Evolutionary conservation across 768 basidiomycete genomes (phyloP).

Genomic region (Lanmaoa rubissima): DNA sequence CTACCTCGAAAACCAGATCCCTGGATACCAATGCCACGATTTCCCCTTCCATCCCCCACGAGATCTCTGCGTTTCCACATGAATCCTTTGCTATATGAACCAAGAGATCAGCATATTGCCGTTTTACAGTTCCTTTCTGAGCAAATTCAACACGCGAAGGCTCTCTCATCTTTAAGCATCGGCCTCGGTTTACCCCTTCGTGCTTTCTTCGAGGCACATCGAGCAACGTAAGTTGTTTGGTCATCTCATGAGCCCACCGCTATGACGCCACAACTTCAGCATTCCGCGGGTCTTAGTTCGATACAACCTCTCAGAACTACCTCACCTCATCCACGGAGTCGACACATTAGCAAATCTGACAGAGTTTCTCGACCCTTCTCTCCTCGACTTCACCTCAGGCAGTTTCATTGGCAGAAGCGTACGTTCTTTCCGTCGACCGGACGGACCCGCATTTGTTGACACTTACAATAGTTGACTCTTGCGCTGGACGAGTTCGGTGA

Average conservation of each 20-base stretch:
- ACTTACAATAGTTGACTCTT: constrained; percentile 21
- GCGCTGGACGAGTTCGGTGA: constrained; percentile 30
- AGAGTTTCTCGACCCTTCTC: constrained; percentile 13
- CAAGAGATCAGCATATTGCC: constrained; percentile 17
- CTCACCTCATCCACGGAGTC: not conserved
- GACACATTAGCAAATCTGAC: constrained; percentile 23
- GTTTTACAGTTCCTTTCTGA: constrained; percentile 28
- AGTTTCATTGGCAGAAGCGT: constrained; percentile 33
- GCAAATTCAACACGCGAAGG: constrained; percentile 30
- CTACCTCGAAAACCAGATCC: constrained; percentile 2
- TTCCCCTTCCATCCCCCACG: constrained; percentile 12
- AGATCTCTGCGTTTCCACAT: constrained; percentile 4
- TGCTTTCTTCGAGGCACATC: constrained; percentile 22
- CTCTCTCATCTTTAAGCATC: constrained; percentile 21
- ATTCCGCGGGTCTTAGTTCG: constrained; percentile 4
- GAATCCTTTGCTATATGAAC: constrained; percentile 5
- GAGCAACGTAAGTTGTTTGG: constrained; percentile 14
- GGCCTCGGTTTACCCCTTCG: constrained; percentile 22
- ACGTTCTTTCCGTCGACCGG: not conserved
- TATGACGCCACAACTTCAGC: constrained; percentile 4
- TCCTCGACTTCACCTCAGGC: constrained; percentile 25
- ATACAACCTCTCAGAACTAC: not conserved
- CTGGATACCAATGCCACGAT: not conserved
- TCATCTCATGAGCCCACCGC: not conserved
- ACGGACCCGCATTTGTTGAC: not conserved